Evolutionary conservation across 306 rosid genomes (phyloP).

Genomic region (Cyclanthera cordifolia): DNA sequence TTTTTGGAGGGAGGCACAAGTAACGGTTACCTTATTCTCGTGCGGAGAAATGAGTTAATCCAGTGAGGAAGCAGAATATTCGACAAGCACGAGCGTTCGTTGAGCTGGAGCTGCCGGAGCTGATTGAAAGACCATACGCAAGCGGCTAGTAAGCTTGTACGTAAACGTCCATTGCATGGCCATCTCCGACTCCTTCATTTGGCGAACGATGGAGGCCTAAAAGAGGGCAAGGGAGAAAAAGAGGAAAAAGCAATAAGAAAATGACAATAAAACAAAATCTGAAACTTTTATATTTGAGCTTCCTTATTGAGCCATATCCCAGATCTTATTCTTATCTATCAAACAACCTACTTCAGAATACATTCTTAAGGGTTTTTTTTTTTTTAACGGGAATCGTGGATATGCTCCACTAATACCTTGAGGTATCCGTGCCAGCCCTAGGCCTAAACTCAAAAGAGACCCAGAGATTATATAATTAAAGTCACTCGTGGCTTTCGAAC

Average conservation of each 20-base stretch:
- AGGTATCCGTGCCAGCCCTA: too few species aligned
- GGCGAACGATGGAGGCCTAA: slow-evolving; percentile 75
- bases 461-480: too few species aligned
- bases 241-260: not conserved
- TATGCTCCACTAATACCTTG: too few species aligned
- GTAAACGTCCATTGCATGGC: slow-evolving; percentile 79
- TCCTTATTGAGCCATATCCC: not conserved
- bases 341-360: not conserved
- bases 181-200: slow-evolving; percentile 91
- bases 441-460: too few species aligned
- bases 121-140: slow-evolving; percentile 64
- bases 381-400: too few species aligned
- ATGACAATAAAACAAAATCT: not conserved
- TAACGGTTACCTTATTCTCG: slow-evolving; percentile 10
- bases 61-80: slow-evolving; percentile 64
- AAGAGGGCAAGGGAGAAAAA: not conserved
- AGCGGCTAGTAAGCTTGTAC: slow-evolving; percentile 71
- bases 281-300: not conserved
- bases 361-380: not conserved
- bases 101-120: slow-evolving; percentile 55
- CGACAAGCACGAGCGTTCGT: slow-evolving; percentile 63
- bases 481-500: too few species aligned
- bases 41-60: slow-evolving; percentile 24
- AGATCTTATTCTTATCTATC: not conserved
- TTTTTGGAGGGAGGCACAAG: not conserved